Base-by-base conservation (phyloP, 805 yeast genomes). In the Candida verbasci region DNA sequence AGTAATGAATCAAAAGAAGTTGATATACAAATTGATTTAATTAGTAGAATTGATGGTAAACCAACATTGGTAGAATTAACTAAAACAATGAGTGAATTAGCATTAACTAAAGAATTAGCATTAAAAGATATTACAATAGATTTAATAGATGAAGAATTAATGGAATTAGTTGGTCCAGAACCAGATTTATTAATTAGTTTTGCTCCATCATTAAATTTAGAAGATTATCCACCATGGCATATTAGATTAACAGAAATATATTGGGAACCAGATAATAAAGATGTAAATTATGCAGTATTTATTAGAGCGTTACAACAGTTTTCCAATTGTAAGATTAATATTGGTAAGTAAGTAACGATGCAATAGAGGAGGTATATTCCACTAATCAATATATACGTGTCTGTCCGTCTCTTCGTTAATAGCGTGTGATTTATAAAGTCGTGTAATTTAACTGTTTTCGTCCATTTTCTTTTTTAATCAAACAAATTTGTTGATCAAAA, bases 161-260 rank as follows among this genome's bases (percentile, higher is more conserved):
- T 68, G 25, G 86, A 79, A 48, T 66, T 87, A 36, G 93, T 88
- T 11, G 93, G 96, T 1, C 72, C 70, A n/a, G 98, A 93, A 56
- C 97, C 98, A 0, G 98, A 93, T 55, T 70, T 93, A 44, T 66
- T 93, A 32, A 68, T 93, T 21, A 63, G 85, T 36, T 93, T 91
- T 56, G 87, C 87, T 15, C 95, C 97, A n/a, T 69, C 72, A 9
- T 68, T 93, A 44, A 95, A 88, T 55, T 71, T 93, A 34, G 95
- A 88, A 59, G 97, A 95, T 12, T 93, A 81, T 58, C 97, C 97
- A 15, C 98, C 98, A 20, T 93, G 98, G 98, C 97, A 91, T 54
- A 77, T 87, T 24, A 75, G 98, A 44, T 72, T 94, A 36, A 76
- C 88, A 6, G 98, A 93, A 55, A 78, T 93, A 52, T 89, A 81